Percentiles rank a stretch among this genome's conserved stretches.
Conservation (phyloP, 73 alveolate species). For the Paramecium sexaurelia region DNA sequence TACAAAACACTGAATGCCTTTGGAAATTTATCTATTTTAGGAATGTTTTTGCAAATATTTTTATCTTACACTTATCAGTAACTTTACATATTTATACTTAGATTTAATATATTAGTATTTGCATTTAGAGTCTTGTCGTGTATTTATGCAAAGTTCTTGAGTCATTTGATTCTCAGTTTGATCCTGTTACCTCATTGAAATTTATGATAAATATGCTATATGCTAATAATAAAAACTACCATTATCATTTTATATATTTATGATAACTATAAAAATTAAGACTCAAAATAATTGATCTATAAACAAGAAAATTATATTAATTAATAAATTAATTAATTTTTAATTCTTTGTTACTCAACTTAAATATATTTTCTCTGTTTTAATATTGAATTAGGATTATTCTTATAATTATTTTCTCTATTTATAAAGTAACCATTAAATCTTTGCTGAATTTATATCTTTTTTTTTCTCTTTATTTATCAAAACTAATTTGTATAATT, state of each 20-base stretch:
- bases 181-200: conserved; percentile 52
- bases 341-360: too few relatives aligned
- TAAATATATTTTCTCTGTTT: too few relatives aligned
- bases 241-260: background rate
- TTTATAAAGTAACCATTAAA: too few relatives aligned
- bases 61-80: conserved; percentile 26
- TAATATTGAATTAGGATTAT: too few relatives aligned
- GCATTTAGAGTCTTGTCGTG: background rate
- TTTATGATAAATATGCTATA: background rate
- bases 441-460: too few relatives aligned
- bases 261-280: too few relatives aligned
- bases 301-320: too few relatives aligned
- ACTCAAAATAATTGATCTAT: too few relatives aligned
- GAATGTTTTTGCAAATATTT: conserved; percentile 45
- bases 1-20: background rate
- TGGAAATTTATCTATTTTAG: background rate
- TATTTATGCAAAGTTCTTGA: conserved; percentile 36
- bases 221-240: background rate
- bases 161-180: conserved; percentile 37
- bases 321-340: too few relatives aligned
- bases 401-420: too few relatives aligned
- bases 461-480: too few relatives aligned
- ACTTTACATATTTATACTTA: background rate
- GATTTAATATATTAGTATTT: background rate
- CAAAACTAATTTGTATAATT: too few relatives aligned